Evolutionary conservation across 441 rosid genomes (phyloP).

Genomic region (Melastoma candidum): DNA sequence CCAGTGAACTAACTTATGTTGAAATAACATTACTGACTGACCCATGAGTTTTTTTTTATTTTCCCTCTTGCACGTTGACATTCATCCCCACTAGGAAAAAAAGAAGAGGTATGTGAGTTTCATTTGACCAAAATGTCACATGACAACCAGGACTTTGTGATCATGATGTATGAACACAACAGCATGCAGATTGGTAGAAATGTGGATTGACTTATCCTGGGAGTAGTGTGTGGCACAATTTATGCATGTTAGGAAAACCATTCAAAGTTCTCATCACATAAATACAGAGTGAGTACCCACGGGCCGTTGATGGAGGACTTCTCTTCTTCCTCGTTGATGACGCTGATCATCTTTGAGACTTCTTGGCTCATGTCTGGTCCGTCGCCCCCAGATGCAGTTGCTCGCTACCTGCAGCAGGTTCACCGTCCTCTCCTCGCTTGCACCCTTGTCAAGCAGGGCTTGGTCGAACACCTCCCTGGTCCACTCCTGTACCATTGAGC

Average conservation of each 20-base stretch:
- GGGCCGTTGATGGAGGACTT: not conserved
- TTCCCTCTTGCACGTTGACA: too few species aligned
- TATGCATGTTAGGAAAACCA: too few species aligned
- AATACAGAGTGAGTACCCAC: too few species aligned
- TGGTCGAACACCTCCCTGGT: conserved; percentile 55
- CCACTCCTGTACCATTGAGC: conserved; percentile 47
- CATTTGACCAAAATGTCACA: too few species aligned
- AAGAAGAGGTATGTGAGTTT: too few species aligned
- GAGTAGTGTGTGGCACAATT: too few species aligned
- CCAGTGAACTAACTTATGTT: too few species aligned
- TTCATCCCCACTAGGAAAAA: too few species aligned
- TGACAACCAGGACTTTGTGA: not conserved
- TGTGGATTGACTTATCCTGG: conserved; percentile 7
- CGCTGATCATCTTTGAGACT: not conserved
- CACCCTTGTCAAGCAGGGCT: conserved; percentile 33
- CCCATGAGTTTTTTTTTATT: too few species aligned
- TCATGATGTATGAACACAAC: conserved; percentile 13
- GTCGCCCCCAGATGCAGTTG: not conserved
- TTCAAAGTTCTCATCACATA: too few species aligned
- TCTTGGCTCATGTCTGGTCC: not conserved
- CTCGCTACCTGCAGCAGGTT: not conserved
- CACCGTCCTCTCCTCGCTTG: conserved; percentile 40
- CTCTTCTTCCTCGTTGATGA: conserved; percentile 4
- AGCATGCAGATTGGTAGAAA: conserved; percentile 22
- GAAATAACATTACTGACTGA: too few species aligned